Conservation (phyloP, 257 asterid species). For the Parsonsia alboflavescens region DNA sequence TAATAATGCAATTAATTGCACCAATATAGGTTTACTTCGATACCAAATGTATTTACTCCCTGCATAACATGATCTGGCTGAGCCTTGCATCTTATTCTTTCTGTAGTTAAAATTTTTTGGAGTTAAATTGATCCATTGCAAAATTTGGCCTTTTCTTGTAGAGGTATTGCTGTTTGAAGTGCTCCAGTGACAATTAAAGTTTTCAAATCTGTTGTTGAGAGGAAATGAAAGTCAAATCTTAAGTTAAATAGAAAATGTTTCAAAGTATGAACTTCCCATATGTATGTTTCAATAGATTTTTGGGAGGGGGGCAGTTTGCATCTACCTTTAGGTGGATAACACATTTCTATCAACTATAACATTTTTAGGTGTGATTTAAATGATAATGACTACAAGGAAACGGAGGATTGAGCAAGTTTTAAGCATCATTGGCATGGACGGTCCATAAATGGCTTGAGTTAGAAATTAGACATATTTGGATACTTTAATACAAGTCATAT, state of each 20-base stretch:
- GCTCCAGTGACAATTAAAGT: background rate
- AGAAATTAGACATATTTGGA: background rate
- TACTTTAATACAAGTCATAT: background rate
- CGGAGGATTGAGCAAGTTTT: background rate
- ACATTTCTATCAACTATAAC: background rate
- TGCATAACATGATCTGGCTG: background rate
- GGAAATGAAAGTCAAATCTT: background rate
- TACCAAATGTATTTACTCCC: background rate
- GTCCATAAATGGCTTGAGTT: background rate
- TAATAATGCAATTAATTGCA: background rate
- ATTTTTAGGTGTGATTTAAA: background rate
- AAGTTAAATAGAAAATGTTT: background rate
- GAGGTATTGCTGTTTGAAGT: background rate
- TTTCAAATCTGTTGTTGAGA: background rate
- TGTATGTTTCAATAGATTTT: background rate
- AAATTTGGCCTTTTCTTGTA: background rate
- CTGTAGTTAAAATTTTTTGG: too few relatives aligned
- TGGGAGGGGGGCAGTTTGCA: background rate
- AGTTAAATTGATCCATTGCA: background rate
- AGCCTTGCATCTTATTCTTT: background rate
- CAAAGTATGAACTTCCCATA: background rate
- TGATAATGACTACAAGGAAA: background rate
- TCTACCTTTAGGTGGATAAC: background rate
- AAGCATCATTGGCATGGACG: background rate
- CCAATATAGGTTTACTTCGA: background rate